Evolutionary conservation across 495 filamentous ascomycete genomes (phyloP), one percentile per base, ranked within the genome.

Genomic region (Achaetomiella virescens): DNA sequence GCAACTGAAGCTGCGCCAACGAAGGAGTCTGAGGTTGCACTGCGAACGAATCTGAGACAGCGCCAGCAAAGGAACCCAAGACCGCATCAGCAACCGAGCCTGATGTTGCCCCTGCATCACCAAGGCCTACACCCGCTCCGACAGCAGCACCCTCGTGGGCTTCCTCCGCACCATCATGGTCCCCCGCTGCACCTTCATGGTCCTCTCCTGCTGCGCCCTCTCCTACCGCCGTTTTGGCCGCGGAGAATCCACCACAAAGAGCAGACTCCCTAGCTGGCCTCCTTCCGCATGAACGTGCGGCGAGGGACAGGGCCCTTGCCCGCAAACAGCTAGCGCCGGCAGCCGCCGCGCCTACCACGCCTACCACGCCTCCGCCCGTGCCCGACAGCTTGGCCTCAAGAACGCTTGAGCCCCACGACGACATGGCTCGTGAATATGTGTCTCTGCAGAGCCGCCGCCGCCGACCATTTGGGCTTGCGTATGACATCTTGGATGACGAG

Each of bases 241-340:
- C 35, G 14, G 27, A 12, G 18, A 12, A 33, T 10, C 35, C 35
- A 21, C 18, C 25, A 18, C 49, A 36, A 18, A 17, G 12, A 20
- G 20, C 41, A 18, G 44, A 48, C 9, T 38, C 43, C 15, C 18
- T 41, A n/a, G 43, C 52, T 1, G 54, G 35, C 18, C 52, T 64
- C 15, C 61, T 64, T 25, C 61, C 61, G 24, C 59, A 66, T 45
- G 63, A 66, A 18, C 57, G 54, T n/a, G 54, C 21, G 2, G 60
- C 63, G 0, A 46, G 63, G 25, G 53, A 63, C 15, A 54, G 11
- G 36, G 44, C 22, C 12, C 35, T 24, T n/a, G 43, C 29, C 6
- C 14, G 37, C 27, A 40, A 2, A 6, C 6, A 25, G n/a, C 12
- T 22, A n/a, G 20, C 37, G 11, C 35, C 15, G 36, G 1, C 36